phyloP scores from a whole-genome alignment of 2,329 filamentous ascomycete genomes.

The Fusarium tjaetaba region DNA sequence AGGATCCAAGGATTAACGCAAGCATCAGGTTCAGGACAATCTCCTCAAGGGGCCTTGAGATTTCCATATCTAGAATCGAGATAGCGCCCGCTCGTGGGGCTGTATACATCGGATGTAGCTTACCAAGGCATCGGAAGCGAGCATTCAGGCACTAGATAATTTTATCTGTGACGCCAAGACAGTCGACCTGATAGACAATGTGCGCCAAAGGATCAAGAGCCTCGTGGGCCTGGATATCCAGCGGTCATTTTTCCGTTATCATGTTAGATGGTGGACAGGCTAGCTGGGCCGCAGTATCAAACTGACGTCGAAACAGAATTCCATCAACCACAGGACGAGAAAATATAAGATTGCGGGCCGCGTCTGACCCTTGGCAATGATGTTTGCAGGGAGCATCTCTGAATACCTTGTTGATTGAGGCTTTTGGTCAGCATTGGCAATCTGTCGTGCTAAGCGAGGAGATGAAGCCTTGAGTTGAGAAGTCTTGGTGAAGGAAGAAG shows the following conservation, averaged over 20 bases:
- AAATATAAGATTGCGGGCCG: conserved; percentile 38
- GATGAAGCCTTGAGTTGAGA: not conserved
- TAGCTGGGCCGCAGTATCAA: conserved; percentile 18
- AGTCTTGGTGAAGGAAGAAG: conserved; percentile 9
- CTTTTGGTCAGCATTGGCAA: conserved; percentile 17
- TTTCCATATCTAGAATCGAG: conserved; percentile 31
- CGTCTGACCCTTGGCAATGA: conserved; percentile 28
- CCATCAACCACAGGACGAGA: conserved; percentile 44
- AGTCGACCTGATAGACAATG: conserved; percentile 23
- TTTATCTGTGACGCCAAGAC: conserved; percentile 41
- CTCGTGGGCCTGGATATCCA: conserved; percentile 8
- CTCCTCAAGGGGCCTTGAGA: not conserved
- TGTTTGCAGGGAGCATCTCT: conserved; percentile 26
- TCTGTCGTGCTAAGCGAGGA: conserved; percentile 22
- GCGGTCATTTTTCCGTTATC: conserved; percentile 24
- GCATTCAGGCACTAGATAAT: conserved; percentile 29
- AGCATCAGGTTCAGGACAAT: conserved; percentile 31
- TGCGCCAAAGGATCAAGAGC: conserved; percentile 11
- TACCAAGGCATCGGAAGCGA: conserved; percentile 35
- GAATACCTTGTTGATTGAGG: conserved; percentile 1
- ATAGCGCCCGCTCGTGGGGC: conserved; percentile 24
- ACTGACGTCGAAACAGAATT: conserved; percentile 40
- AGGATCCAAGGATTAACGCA: conserved; percentile 11
- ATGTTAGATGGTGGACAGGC: conserved; percentile 10
- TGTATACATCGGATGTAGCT: not conserved